Conservation (phyloP, 345 rosid genomes). For the Pugionium dolabratum region DNA sequence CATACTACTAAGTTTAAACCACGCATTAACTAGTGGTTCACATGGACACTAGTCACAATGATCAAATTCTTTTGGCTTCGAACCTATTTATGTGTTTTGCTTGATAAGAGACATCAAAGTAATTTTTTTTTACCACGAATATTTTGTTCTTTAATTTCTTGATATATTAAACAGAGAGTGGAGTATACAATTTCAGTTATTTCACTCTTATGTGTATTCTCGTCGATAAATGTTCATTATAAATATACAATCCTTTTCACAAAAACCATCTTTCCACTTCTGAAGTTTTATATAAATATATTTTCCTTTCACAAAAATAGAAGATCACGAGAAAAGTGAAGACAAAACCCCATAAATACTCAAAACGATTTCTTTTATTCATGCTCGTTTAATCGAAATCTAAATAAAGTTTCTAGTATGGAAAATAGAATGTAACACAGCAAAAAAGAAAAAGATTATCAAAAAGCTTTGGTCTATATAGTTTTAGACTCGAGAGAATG, state of each 20-base stretch:
- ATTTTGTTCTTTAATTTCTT: slow-evolving; percentile 39
- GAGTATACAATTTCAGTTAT: slow-evolving; percentile 34
- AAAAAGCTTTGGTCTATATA: slow-evolving; percentile 32
- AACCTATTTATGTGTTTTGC: slow-evolving; percentile 29
- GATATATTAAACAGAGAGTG: slow-evolving; percentile 21
- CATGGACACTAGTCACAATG: slow-evolving; percentile 26
- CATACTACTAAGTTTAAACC: slow-evolving; percentile 36
- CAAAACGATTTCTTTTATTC: slow-evolving; percentile 19
- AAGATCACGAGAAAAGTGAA: background rate
- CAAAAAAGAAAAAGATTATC: background rate
- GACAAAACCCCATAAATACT: slow-evolving; percentile 15
- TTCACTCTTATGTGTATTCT: slow-evolving; percentile 21
- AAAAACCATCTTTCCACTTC: no score
- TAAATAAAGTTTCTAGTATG: slow-evolving; percentile 25
- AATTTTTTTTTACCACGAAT: slow-evolving; percentile 22
- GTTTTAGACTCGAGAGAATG: slow-evolving; percentile 10
- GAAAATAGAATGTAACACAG: slow-evolving; percentile 12
- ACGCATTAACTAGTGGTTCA: slow-evolving; percentile 26
- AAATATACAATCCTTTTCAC: background rate
- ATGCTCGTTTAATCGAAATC: slow-evolving; percentile 18
- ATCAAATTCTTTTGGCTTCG: slow-evolving; percentile 39
- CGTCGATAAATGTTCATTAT: slow-evolving; percentile 24
- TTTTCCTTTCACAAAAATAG: slow-evolving; percentile 7
- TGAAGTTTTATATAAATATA: no score
- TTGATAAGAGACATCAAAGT: slow-evolving; percentile 24